Percentiles rank a stretch among this genome's conserved stretches.
Conservation (phyloP, 192 early-diverging fungal genomes). For the Jimgerdemannia lactiflua region DNA sequence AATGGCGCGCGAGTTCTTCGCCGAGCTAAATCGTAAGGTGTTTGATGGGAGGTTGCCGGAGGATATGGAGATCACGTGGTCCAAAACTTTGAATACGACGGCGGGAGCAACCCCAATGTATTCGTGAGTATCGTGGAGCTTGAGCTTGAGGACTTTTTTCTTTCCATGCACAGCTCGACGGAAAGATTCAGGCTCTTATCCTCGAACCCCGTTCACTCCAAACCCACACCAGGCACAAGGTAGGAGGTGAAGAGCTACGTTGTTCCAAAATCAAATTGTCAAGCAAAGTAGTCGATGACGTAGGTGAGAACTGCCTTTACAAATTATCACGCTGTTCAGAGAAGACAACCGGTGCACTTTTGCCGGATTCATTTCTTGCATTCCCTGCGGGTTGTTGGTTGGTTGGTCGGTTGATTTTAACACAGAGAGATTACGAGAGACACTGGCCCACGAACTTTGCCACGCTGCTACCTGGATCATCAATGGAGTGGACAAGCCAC, state of each 20-base stretch:
- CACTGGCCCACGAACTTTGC: slow-evolving; percentile 1
- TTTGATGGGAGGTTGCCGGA: background rate
- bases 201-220: no score
- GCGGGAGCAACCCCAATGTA: background rate
- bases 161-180: background rate
- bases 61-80: slow-evolving; percentile 3
- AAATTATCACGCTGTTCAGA: no score
- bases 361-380: background rate
- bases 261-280: background rate
- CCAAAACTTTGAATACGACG: background rate
- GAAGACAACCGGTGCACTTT: background rate
- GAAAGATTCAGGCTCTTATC: no score
- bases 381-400: background rate
- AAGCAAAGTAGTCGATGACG: background rate
- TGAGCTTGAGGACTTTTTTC: background rate
- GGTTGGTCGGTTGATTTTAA: background rate
- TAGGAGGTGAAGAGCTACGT: background rate
- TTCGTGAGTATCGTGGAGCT: background rate
- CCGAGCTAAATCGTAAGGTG: background rate
- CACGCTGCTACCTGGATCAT: background rate
- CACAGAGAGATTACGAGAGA: background rate
- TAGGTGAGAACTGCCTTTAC: background rate
- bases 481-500: background rate
- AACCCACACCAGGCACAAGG: background rate
- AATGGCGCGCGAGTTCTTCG: background rate